Base-by-base conservation (phyloP, 345 rosid species). In the Eucalyptus tenuipes region DNA sequence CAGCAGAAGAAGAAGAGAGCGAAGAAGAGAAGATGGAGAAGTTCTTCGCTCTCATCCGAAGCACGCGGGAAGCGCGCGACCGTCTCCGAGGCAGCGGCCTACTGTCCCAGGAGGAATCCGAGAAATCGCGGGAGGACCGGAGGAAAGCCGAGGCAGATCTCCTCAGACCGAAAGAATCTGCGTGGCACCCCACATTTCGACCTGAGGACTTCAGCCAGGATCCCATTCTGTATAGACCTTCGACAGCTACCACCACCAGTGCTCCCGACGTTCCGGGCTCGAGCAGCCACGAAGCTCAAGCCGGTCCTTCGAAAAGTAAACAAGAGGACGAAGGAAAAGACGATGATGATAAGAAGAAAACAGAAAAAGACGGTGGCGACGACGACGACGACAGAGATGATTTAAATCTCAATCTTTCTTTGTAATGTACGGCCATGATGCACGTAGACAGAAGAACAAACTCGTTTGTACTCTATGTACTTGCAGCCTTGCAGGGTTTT, bases 41-140 rank as follows among this genome's bases (percentile, higher is more conserved):
- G 93, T 91, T 95, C 92, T 95, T 91, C 61, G 94, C 95, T 27
- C 87, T 95, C 87, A 89, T 95, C 57, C 92, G 92, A 88, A 93
- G 93, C 68, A 90, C 94, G 12, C 94, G 87, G 87, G 96, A 94
- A 37, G 86, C 90, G 89, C 91, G 88, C 10, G 93, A 91, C 84
- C 90, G 81, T n/a, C 64, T 91, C 53, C 7, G 31, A 5, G 49
- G 85, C 22, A 75, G 86, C 33, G 84, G 47, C 47, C 29, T 6
- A 5, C 7, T 2, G 24, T 20, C 47, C 84, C 24, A 45, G 29
- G 86, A 89, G 82, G 48, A 59, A 75, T 27, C 85, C 29, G 87
- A 75, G 71, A 71, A 71, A 10, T 71, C 45, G 44, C 44, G 44
- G 81, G 81, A 71, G 81, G 81, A 71, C 4, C 81, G 45, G 40